Evolutionary conservation across 805 yeast species (phyloP).

Genomic region (Yamadazyma takamatsuzukensis): DNA sequence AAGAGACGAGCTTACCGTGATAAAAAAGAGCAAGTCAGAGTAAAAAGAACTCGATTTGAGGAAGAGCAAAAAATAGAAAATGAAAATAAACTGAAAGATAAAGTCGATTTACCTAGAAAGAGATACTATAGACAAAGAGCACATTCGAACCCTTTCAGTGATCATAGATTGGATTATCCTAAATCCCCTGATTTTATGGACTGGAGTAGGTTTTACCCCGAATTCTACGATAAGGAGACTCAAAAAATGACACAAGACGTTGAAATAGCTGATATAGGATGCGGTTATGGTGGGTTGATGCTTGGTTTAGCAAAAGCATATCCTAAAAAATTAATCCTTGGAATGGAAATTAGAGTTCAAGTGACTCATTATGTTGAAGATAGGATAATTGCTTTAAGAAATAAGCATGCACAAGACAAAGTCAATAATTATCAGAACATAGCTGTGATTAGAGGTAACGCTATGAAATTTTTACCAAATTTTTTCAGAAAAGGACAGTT

Average conservation of each 20-base stretch:
- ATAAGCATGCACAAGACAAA: constrained; percentile 36
- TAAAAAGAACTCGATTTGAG: constrained; percentile 38
- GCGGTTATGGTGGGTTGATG: constrained; percentile 94
- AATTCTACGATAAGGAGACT: constrained; percentile 40
- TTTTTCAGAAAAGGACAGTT: constrained; percentile 82
- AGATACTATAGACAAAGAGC: constrained; percentile 94
- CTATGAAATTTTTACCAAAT: constrained; percentile 96
- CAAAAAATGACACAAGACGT: constrained; percentile 51
- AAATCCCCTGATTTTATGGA: constrained; percentile 77
- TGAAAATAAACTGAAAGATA: no score
- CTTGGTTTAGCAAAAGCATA: constrained; percentile 75
- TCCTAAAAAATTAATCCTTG: constrained; percentile 72
- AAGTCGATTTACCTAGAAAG: constrained; percentile 68
- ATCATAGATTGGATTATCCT: constrained; percentile 90
- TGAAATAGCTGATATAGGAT: constrained; percentile 93
- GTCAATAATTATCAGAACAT: constrained; percentile 68
- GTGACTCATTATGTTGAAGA: constrained; percentile 97
- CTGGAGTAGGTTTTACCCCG: constrained; percentile 78
- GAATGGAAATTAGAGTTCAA: constrained; percentile 97
- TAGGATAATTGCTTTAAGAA: constrained; percentile 83
- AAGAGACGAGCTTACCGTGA: constrained; percentile 50
- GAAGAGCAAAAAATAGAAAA: constrained; percentile 13
- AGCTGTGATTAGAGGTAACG: constrained; percentile 87
- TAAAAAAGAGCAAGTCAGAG: constrained; percentile 26
- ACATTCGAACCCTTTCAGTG: constrained; percentile 95